Evolutionary conservation across 306 rosid species (phyloP).

Genomic region (Ammopiptanthus mongolicus): DNA sequence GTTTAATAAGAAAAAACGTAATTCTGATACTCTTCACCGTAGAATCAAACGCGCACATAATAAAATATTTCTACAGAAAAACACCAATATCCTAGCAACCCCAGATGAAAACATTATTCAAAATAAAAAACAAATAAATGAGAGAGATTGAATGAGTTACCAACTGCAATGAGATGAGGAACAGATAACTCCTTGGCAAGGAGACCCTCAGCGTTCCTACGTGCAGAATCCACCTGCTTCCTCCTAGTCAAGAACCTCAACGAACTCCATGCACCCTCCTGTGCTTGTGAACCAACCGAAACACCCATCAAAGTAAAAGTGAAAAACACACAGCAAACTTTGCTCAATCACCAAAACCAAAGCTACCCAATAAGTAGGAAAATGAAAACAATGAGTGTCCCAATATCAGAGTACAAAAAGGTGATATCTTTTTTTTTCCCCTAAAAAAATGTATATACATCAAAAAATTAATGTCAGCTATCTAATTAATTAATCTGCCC

Average conservation of each 20-base stretch:
- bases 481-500: background rate
- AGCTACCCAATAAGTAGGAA: background rate
- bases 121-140: background rate
- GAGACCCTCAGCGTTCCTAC: slow-evolving; percentile 19
- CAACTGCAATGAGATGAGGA: slow-evolving; percentile 72
- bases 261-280: slow-evolving; percentile 39
- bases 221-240: slow-evolving; percentile 72
- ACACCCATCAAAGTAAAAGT: slow-evolving; percentile 47
- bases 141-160: slow-evolving; percentile 31
- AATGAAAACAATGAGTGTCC: background rate
- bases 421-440: too few relatives aligned
- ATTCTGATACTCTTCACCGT: too few relatives aligned
- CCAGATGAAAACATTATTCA: slow-evolving; percentile 5
- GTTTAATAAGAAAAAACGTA: too few relatives aligned
- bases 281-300: slow-evolving; percentile 32
- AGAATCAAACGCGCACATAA: too few relatives aligned
- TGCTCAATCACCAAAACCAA: background rate
- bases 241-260: slow-evolving; percentile 54
- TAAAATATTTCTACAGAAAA: background rate
- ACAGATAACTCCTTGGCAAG: slow-evolving; percentile 82
- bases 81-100: background rate
- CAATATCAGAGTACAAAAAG: background rate
- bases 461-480: too few relatives aligned
- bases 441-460: too few relatives aligned
- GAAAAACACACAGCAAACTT: background rate